Conservation (phyloP, 352 stramenopile genomes). For the Plasmopara muralis region DNA sequence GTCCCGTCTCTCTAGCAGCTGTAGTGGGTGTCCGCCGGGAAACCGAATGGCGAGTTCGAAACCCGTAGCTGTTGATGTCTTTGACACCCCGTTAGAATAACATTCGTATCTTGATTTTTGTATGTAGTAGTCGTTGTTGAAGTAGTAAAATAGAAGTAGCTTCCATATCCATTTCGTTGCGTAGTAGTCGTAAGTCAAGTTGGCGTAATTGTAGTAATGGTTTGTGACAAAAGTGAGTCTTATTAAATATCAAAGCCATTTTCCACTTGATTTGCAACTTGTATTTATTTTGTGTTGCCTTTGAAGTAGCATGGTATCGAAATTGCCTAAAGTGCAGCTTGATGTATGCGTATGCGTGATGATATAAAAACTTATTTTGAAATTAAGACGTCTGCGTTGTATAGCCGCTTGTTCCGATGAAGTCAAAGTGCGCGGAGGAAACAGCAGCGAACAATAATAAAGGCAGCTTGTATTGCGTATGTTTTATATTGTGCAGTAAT, state of each 20-base stretch:
- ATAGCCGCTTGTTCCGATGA: constrained; percentile 6
- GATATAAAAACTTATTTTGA: background rate
- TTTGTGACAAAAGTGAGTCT: too few species aligned
- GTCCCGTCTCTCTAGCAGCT: background rate
- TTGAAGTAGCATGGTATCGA: background rate
- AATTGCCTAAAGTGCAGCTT: background rate
- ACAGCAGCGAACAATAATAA: constrained; percentile 6
- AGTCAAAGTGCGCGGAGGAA: constrained; percentile 5
- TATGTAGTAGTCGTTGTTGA: background rate
- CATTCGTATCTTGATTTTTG: background rate
- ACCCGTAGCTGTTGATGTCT: background rate
- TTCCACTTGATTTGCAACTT: background rate
- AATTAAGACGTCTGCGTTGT: constrained; percentile 1
- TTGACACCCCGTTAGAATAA: background rate
- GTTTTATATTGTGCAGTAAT: background rate
- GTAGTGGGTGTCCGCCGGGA: background rate
- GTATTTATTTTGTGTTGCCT: background rate
- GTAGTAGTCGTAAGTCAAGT: too few species aligned
- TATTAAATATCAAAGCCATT: background rate
- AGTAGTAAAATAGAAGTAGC: background rate
- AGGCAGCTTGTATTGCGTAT: constrained; percentile 1
- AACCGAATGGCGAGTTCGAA: background rate
- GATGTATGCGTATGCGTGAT: constrained; percentile 1
- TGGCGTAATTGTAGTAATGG: too few species aligned
- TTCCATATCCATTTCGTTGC: background rate